Conservation (phyloP, 176 grass and related monocot species). For the Rhynchospora breviuscula region DNA sequence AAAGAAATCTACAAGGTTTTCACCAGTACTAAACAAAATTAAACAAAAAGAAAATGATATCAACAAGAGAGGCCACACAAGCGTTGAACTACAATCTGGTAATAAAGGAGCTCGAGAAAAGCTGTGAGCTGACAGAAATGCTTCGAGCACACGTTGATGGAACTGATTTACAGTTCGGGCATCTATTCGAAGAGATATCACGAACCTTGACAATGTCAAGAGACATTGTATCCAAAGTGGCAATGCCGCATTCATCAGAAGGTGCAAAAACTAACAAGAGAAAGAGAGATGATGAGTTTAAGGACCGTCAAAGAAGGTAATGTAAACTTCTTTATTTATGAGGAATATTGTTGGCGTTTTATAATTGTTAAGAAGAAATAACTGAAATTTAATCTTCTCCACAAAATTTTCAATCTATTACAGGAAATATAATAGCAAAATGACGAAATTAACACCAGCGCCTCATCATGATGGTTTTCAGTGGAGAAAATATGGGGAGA, state of each 20-base stretch:
- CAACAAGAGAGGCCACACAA: background rate
- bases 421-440: slow-evolving; percentile 12
- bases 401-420: background rate
- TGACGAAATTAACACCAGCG: background rate
- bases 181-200: slow-evolving; percentile 14
- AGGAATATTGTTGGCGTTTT: background rate
- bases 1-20: background rate
- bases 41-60: background rate
- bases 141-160: background rate
- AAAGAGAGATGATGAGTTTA: slow-evolving; percentile 7
- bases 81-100: background rate
- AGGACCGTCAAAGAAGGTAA: slow-evolving; percentile 10
- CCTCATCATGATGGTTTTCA: slow-evolving; percentile 11
- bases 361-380: background rate
- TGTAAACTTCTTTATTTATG: background rate
- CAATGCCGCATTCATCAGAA: background rate
- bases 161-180: background rate
- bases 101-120: slow-evolving; percentile 14
- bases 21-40: background rate
- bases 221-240: background rate
- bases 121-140: background rate
- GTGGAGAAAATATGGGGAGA: slow-evolving; percentile 31
- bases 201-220: background rate
- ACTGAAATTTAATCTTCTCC: background rate
- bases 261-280: slow-evolving; percentile 9